Conservation (phyloP, 768 basidiomycete genomes). For the Russula emetica region DNA sequence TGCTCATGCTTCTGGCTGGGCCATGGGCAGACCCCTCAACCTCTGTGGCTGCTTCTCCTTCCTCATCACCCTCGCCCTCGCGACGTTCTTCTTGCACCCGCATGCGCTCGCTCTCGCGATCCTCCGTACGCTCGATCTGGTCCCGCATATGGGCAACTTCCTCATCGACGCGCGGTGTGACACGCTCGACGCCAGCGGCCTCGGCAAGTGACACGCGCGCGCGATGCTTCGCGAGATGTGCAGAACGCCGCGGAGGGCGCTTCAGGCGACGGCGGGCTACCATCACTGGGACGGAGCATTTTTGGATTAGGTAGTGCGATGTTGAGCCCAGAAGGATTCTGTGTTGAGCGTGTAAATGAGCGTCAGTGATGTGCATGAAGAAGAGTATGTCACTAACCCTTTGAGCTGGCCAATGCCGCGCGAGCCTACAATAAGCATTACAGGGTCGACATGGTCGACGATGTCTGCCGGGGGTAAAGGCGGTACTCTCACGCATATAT, state of each 20-base stretch:
- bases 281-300: conserved; percentile 96
- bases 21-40: conserved; percentile 24
- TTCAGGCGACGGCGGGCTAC: conserved; percentile 89
- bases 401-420: conserved; percentile 84
- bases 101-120: conserved; percentile 31
- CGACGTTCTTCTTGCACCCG: conserved; percentile 23
- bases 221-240: conserved; percentile 78
- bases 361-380: background rate
- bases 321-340: conserved; percentile 93
- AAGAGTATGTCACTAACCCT: conserved; percentile 50
- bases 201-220: conserved; percentile 82
- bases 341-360: conserved; percentile 9
- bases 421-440: conserved; percentile 94
- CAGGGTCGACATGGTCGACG: conserved; percentile 81
- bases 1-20: conserved; percentile 21
- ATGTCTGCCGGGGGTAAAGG: conserved; percentile 47
- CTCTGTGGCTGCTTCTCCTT: conserved; percentile 22
- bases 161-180: conserved; percentile 78
- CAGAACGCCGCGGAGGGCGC: conserved; percentile 74
- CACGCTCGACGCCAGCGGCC: conserved; percentile 80
- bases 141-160: conserved; percentile 79
- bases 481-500: background rate
- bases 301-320: conserved; percentile 91
- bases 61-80: conserved; percentile 18
- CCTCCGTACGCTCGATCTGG: conserved; percentile 68